phyloP scores from a whole-genome alignment of 768 basidiomycete species.

The Podaxis sp. region DNA sequence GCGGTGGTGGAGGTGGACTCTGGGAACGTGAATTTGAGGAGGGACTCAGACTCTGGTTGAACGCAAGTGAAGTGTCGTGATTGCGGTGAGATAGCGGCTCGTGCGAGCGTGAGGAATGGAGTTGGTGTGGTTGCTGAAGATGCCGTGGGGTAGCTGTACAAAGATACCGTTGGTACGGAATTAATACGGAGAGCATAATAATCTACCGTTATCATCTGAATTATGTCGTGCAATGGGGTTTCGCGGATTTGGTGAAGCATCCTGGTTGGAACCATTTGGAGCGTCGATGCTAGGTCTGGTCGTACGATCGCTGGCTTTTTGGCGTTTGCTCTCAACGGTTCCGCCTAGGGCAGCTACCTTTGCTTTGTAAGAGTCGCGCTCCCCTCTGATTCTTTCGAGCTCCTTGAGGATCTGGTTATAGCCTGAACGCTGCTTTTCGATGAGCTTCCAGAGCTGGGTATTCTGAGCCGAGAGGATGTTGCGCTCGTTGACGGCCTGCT shows the following conservation, averaged over 20 bases:
- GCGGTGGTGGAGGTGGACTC: constrained; percentile 23
- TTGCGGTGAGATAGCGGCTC: constrained; percentile 35
- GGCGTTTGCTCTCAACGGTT: constrained; percentile 28
- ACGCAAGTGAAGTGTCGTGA: constrained; percentile 25
- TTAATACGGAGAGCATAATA: constrained; percentile 9
- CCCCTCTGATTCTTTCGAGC: constrained; percentile 77
- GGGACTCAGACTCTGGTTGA: constrained; percentile 20
- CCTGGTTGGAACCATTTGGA: constrained; percentile 13
- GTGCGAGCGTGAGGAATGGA: constrained; percentile 41
- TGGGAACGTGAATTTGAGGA: constrained; percentile 12
- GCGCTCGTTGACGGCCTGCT: constrained; percentile 76
- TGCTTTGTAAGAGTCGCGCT: constrained; percentile 70
- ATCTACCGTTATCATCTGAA: constrained; percentile 41
- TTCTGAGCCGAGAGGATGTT: constrained; percentile 83
- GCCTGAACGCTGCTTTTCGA: constrained; percentile 88
- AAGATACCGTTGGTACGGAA: constrained; percentile 16
- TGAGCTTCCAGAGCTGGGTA: constrained; percentile 90
- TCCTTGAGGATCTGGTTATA: constrained; percentile 82
- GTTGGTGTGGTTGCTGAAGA: constrained; percentile 26
- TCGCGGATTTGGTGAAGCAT: constrained; percentile 22
- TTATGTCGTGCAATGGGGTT: constrained; percentile 31
- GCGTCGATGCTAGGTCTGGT: constrained; percentile 31
- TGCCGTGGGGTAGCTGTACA: constrained; percentile 28
- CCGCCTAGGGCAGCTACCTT: constrained; percentile 36
- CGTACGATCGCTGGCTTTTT: constrained; percentile 27